Base-by-base conservation (phyloP, 1,139 yeast genomes). In the Suhomyces taliae region DNA sequence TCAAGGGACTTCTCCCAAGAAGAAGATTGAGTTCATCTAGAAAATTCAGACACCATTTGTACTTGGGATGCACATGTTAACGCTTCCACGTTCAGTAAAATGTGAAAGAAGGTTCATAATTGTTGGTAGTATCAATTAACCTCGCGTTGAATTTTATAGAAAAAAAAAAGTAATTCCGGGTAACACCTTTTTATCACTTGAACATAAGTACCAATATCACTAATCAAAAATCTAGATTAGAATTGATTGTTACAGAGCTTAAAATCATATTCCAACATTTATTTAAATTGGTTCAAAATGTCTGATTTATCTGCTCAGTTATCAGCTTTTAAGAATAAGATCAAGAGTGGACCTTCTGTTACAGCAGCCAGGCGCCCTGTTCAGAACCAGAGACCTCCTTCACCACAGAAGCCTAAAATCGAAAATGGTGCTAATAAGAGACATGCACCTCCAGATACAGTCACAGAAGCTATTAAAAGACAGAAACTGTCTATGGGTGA, bases 271-370 rank as follows among this genome's bases (percentile, higher is more conserved):
- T 6, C 24, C 6, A 19, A 6, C 6, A 19, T 19, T 19, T 19
- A 19, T 4, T 19, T 2, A 14, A 14, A 19, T 19, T 6, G 4
- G 24, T 19, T 32, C 36, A 33, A 14, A 39, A 74, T 74, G 79
- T 73, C 78, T 4, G 77, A 73, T 55, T 66, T 74, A 48, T 72
- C 78, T 36, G 72, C 78, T 35, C 79, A 75, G 57, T 60, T 75
- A 47, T 73, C 79, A 37, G 81, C 81, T 36, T 76, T 76, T 60
- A 75, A 74, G 53, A 74, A 69, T 59, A 71, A 73, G 55, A 74
- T 75, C 64, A 69, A 74, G 54, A 73, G 72, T 57, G 79, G 80
- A 40, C 78, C 79, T 37, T 66, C 77, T 41, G 76, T 75, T 12
- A 54, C 65, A 2, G 71, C 66, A 27, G 67, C 71, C 12, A 60